phyloP scores from a whole-genome alignment of 2,329 filamentous ascomycete species.

The Colletotrichum sp. region DNA sequence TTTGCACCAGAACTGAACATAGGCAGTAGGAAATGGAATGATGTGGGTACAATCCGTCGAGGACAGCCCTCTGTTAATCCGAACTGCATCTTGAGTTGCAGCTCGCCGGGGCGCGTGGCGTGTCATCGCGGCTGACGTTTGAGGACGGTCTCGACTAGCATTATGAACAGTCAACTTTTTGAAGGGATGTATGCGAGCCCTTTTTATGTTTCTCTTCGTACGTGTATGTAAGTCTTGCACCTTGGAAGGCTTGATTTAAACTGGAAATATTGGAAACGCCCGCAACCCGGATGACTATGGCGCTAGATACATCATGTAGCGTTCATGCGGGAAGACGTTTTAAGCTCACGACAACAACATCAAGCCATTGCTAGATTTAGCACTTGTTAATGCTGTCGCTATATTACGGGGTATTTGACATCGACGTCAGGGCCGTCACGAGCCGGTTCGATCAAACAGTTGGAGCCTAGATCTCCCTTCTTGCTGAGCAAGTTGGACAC shows the following conservation, averaged over 20 bases:
- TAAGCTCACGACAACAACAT: rapidly evolving
- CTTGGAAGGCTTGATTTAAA: not conserved
- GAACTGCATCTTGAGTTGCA: not conserved
- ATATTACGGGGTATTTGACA: not conserved
- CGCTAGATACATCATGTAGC: not conserved
- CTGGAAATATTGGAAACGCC: not conserved
- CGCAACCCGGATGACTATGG: not conserved
- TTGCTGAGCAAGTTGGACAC: too few species aligned
- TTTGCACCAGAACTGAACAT: not conserved
- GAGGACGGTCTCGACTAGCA: not conserved
- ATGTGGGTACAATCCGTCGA: not conserved
- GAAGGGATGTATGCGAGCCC: not conserved
- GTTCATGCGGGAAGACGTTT: not conserved
- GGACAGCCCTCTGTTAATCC: not conserved
- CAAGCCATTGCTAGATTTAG: not conserved
- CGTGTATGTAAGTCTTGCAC: rapidly evolving
- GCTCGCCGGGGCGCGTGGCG: not conserved
- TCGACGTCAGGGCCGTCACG: not conserved
- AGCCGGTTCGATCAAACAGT: not conserved
- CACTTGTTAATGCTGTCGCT: not conserved
- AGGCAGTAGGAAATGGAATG: not conserved
- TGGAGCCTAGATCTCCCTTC: not conserved
- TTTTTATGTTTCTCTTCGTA: not conserved
- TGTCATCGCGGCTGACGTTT: not conserved
- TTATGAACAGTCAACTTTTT: rapidly evolving